These are phyloP conservation scores for Penicillium digitatum DNA, from an alignment of 2,329 filamentous ascomycete genomes.

Conservation along the genomic window DNA sequence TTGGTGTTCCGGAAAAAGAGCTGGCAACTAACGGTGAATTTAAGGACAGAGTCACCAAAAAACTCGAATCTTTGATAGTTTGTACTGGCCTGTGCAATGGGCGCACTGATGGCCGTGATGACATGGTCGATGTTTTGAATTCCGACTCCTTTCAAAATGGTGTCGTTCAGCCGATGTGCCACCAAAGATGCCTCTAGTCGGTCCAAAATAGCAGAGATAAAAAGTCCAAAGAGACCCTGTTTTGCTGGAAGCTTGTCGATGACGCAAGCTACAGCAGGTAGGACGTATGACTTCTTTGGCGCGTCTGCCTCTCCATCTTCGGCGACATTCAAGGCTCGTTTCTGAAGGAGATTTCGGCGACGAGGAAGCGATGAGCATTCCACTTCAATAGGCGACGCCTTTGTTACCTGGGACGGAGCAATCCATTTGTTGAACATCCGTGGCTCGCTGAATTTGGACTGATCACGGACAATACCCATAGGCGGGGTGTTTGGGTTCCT, in stretches of 20 bases:
- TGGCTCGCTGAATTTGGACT: conserved; percentile 22
- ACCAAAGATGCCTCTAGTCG: conserved; percentile 63
- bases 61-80: conserved; percentile 87
- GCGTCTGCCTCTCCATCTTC: conserved; percentile 8
- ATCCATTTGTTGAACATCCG: conserved; percentile 28
- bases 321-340: conserved; percentile 1
- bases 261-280: conserved; percentile 27
- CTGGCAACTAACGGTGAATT: conserved; percentile 66
- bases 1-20: conserved; percentile 57
- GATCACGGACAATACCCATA: conserved; percentile 30
- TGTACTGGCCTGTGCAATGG: conserved; percentile 54
- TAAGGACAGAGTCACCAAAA: conserved; percentile 78
- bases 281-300: conserved; percentile 16
- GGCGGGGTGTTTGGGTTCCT: not conserved
- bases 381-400: conserved; percentile 15
- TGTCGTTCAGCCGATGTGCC: conserved; percentile 57
- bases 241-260: conserved; percentile 44
- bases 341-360: conserved; percentile 29
- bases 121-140: conserved; percentile 57
- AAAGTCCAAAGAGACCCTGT: conserved; percentile 51
- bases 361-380: conserved; percentile 28
- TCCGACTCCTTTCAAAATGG: conserved; percentile 50
- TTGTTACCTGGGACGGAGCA: conserved; percentile 1
- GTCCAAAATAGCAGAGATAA: conserved; percentile 70
- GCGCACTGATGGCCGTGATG: conserved; percentile 66